Percentiles rank a stretch among this genome's conserved stretches.
phyloP scores from a whole-genome alignment of 352 stramenopile species.

The Pythium utonaiense region DNA sequence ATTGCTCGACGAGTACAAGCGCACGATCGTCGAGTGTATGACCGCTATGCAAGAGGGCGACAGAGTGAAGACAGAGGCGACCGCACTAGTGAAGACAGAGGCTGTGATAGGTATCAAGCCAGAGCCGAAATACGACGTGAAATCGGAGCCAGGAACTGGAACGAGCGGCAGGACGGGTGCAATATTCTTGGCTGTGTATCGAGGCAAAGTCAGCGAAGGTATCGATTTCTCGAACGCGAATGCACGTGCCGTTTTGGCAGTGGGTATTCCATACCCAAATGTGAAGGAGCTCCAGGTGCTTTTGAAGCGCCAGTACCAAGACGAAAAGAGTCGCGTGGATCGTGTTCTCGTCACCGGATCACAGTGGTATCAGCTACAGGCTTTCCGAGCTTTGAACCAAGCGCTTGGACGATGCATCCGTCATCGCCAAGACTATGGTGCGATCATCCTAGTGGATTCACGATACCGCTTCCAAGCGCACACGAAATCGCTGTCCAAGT shows the following conservation, averaged over 20 bases:
- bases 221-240: constrained; percentile 99
- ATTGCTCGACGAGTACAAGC: constrained; percentile 73
- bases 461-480: constrained; percentile 63
- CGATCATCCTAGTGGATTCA: constrained; percentile 95
- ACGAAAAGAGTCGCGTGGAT: constrained; percentile 63
- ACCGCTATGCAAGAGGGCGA: not conserved
- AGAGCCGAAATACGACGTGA: constrained; percentile 5
- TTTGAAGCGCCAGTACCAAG: constrained; percentile 81
- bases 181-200: constrained; percentile 97
- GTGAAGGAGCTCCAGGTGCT: constrained; percentile 90
- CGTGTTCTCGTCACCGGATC: constrained; percentile 64
- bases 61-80: too few relatives aligned
- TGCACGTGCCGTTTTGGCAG: constrained; percentile 95
- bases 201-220: constrained; percentile 98
- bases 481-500: constrained; percentile 71
- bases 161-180: constrained; percentile 61
- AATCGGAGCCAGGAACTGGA: not conserved
- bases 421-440: constrained; percentile 96
- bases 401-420: constrained; percentile 98
- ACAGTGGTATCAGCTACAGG: constrained; percentile 97
- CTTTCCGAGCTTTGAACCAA: constrained; percentile 98
- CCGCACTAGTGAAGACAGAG: not conserved
- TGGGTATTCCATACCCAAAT: constrained; percentile 97
- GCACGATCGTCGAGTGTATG: constrained; percentile 31
- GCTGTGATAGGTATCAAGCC: not conserved